A percentile compares a stretch with the other conserved stretches of the same genome.
phyloP scores from a whole-genome alignment of 1,139 yeast species.

The Candida albicans region DNA sequence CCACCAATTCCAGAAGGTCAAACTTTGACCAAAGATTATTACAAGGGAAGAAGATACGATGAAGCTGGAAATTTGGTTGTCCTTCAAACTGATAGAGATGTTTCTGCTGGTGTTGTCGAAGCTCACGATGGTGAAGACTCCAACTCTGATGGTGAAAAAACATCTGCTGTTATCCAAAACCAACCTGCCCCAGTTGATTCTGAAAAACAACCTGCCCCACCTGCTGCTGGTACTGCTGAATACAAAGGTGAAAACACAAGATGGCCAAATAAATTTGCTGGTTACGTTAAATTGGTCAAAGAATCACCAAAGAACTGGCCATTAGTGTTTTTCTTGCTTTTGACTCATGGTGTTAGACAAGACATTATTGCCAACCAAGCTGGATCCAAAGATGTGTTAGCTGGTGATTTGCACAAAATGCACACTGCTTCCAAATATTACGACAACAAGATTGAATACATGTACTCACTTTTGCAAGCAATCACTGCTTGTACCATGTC shows the following conservation, averaged over 20 bases:
- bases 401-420: constrained; percentile 48
- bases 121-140: constrained; percentile 10
- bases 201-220: constrained; percentile 12
- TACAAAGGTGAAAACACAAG: constrained; percentile 1
- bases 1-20: constrained; percentile 69
- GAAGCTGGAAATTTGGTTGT: constrained; percentile 21
- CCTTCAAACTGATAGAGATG: constrained; percentile 1
- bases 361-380: constrained; percentile 60
- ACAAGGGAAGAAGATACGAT: constrained; percentile 56
- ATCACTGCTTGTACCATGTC: constrained; percentile 80
- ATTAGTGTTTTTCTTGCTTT: constrained; percentile 44
- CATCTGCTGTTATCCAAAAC: constrained; percentile 5
- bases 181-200: constrained; percentile 9
- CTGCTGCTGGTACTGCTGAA: constrained; percentile 1
- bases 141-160: constrained; percentile 11
- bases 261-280: constrained; percentile 31
- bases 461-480: constrained; percentile 70
- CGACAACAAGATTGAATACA: constrained; percentile 69
- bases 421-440: constrained; percentile 63
- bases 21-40: constrained; percentile 59
- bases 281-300: constrained; percentile 43
- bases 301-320: constrained; percentile 58
- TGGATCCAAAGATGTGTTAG: constrained; percentile 27
- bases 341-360: constrained; percentile 62
- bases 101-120: constrained; percentile 2